Evolutionary conservation across 192 early-diverging fungal species (phyloP), one percentile per base, ranked within the genome.

Genomic region (Coemansia sp.): DNA sequence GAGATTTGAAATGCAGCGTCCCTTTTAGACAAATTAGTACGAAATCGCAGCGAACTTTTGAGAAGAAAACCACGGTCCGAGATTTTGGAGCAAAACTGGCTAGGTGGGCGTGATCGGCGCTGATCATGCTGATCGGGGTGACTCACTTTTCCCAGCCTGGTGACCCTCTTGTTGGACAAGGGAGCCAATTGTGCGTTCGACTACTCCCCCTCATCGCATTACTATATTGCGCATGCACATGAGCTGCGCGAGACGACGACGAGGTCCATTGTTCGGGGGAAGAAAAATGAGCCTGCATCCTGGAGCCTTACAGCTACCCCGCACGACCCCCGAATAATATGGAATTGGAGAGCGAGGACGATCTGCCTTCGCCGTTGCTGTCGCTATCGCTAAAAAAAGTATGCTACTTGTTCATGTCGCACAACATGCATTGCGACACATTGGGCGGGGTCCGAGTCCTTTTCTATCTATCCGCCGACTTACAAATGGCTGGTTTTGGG

Each of bases 171-270:
- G n/a, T 9, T 38, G 37, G 11, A 31, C 31, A 31, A 52, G 11
- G 13, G 48, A 26, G 18, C 13, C 48, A 14, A 52, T 26, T 52
- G 25, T 52, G n/a, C 9, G 21, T 9, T 21, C 45, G n/a, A 9
- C 45, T 47, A 9, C 18, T 20, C 45, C 45, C 45, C 18, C 10
- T 42, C n/a, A 42, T 42, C 14, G 41, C 45, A 6, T 20, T 26
- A 26, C 25, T 52, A 26, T 12, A 52, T 52, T 52, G 48, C 5
- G 23, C 23, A 23, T 52, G 48, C 48, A 23, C 48, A 23, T 52
- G 48, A 52, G 48, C 25, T 52, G 48, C 48, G 23, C 48, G 23
- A 52, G 48, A 52, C 48, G 48, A 52, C 48, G 5, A 47, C 20
- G 48, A 26, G 13, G 48, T 13, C 48, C 13, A 52, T 52, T 52